Conservation (phyloP, 2,329 filamentous ascomycete genomes). For the Paracamarosporium sp. region DNA sequence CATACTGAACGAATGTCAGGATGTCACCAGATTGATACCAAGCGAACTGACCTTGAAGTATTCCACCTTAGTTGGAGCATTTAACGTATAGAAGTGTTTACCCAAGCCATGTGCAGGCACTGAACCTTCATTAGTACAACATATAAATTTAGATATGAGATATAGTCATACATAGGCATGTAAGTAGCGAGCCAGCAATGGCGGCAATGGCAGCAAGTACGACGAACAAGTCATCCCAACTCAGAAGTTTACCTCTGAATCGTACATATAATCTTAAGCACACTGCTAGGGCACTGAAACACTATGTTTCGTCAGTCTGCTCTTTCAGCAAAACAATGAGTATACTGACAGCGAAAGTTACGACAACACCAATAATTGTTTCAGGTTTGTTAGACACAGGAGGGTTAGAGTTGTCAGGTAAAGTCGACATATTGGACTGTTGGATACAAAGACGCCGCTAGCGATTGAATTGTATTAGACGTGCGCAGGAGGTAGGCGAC, state of each 20-base stretch:
- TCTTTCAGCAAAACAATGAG: no score
- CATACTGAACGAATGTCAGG: constrained; percentile 23
- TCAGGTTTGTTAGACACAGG: constrained; percentile 36
- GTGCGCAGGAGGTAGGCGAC: not conserved
- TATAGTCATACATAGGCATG: constrained; percentile 37
- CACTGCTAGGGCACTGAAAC: constrained; percentile 18
- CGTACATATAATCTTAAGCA: constrained; percentile 40
- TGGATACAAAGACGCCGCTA: not conserved
- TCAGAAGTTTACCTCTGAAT: constrained; percentile 33
- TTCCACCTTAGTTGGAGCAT: constrained; percentile 10
- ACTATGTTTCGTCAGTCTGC: not conserved
- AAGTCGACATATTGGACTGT: constrained; percentile 7
- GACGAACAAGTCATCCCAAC: constrained; percentile 47
- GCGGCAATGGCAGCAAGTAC: constrained; percentile 32
- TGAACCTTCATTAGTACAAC: constrained; percentile 18
- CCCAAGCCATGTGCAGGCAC: constrained; percentile 43
- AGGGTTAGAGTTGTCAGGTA: constrained; percentile 36
- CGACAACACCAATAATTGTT: constrained; percentile 34
- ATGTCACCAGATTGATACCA: no score
- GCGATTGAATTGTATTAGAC: not conserved
- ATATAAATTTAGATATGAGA: not conserved
- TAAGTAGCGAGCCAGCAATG: constrained; percentile 33
- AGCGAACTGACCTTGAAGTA: constrained; percentile 38
- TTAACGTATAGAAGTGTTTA: constrained; percentile 38
- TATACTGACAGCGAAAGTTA: constrained; percentile 38